Percentiles rank a stretch among this genome's conserved stretches.
Evolutionary conservation across 2,329 filamentous ascomycete genomes (phyloP).

Genomic region (Plectosphaerella sp.): DNA sequence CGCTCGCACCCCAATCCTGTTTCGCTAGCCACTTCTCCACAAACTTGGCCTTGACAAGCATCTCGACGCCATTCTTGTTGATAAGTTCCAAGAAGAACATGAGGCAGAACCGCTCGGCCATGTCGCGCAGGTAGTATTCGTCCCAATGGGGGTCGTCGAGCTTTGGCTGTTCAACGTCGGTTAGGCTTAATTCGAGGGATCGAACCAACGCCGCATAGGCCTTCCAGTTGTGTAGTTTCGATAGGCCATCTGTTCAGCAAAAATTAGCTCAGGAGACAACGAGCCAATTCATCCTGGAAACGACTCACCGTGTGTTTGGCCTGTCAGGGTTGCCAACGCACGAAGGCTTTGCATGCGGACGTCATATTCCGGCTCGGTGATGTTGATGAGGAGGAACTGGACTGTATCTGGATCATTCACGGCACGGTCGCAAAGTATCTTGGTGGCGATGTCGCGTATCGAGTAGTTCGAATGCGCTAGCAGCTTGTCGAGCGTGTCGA

Average conservation of each 20-base stretch:
- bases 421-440: slow-evolving; percentile 51
- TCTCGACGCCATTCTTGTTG: slow-evolving; percentile 51
- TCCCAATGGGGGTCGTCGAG: slow-evolving; percentile 56
- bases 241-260: slow-evolving; percentile 30
- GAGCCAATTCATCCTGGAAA: neutral
- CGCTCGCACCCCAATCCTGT: slow-evolving; percentile 62
- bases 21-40: slow-evolving; percentile 70
- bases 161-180: slow-evolving; percentile 43
- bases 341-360: slow-evolving; percentile 53
- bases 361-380: slow-evolving; percentile 55
- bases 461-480: slow-evolving; percentile 67
- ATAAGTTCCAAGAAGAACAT: slow-evolving; percentile 55
- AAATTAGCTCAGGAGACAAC: slow-evolving; percentile 12
- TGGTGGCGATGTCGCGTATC: slow-evolving; percentile 64
- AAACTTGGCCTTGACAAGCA: slow-evolving; percentile 59
- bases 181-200: slow-evolving; percentile 52
- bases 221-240: slow-evolving; percentile 43
- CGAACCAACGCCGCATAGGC: slow-evolving; percentile 55
- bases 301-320: slow-evolving; percentile 22
- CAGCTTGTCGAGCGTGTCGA: slow-evolving; percentile 63
- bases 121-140: slow-evolving; percentile 58
- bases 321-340: slow-evolving; percentile 50
- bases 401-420: slow-evolving; percentile 54
- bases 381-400: slow-evolving; percentile 49
- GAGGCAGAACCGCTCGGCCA: slow-evolving; percentile 56